A percentile compares a stretch with the other conserved stretches of the same genome.
Conservation (phyloP, 148 eudicot genomes). For the Cornus controversa region DNA sequence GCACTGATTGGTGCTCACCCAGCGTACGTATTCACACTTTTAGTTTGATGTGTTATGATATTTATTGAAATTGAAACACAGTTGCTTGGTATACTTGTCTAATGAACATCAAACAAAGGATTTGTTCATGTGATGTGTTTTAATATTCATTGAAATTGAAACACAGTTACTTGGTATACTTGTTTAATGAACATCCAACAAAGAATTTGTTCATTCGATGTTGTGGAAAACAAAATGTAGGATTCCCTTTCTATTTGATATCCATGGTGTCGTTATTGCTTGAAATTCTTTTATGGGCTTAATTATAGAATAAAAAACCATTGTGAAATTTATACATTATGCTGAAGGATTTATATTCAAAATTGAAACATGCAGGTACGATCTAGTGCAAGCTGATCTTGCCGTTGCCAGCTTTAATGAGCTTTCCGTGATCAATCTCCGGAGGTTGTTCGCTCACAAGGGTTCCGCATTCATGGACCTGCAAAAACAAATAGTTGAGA, state of each 20-base stretch:
- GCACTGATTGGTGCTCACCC: constrained; percentile 92
- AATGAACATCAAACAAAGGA: neutral
- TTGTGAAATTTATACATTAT: neutral
- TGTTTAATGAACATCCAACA: neutral
- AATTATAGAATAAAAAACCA: neutral
- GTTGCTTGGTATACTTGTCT: neutral
- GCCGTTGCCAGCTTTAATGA: constrained; percentile 80
- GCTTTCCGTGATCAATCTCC: constrained; percentile 85
- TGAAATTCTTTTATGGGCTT: no score
- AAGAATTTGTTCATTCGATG: neutral
- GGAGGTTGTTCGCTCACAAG: constrained; percentile 82
- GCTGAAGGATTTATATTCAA: neutral
- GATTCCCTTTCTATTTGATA: no score
- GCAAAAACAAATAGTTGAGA: constrained; percentile 82
- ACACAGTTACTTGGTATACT: neutral
- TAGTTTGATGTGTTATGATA: neutral
- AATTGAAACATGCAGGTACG: constrained; percentile 56
- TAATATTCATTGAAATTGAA: neutral
- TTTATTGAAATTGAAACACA: neutral
- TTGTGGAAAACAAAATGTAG: no score
- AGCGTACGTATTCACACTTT: constrained; percentile 56
- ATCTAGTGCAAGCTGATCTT: constrained; percentile 89
- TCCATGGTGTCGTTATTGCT: no score
- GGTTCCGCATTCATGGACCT: constrained; percentile 88
- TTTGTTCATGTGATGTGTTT: neutral